Base-by-base conservation (phyloP, 2,329 filamentous ascomycete genomes). In the Fusarium continuum region DNA sequence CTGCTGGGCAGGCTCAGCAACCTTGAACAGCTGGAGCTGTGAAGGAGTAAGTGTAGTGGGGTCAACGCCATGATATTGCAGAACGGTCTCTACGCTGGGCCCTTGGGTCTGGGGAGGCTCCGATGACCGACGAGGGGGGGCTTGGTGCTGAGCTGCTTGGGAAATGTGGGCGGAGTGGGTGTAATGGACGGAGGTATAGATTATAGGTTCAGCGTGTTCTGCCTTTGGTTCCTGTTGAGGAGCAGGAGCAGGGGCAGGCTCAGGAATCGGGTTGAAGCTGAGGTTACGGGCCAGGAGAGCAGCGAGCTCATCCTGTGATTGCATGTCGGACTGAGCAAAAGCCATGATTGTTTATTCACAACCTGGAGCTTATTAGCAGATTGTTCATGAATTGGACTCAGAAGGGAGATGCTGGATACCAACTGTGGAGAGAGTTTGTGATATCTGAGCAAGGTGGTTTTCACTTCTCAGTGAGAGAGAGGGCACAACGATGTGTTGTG, bases 121-220 rank as follows among this genome's bases (percentile, higher is more conserved):
- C 13, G 82, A 87, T 19, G 81, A 82, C 17, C 78, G 80, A 45
- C 81, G 77, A 55, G 78, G 77, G 2, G 75, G 70, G 23, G 80
- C 76, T 55, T 74, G 73, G 34, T 75, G 69, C 39, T 72, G 70
- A 58, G 64, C 72, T 57, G 63, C 70, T 39, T 73, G 60, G 17
- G 66, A 61, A 25, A 71, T 73, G 73, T 96, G 91, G 38, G 89
- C 81, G 8, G 91, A 92, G 73, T 93, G 92, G 64, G 90, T 89
- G 75, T 96, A 96, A 75, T 96, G 92, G 72, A 91, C 89, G 9
- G 91, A 91, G 67, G 84, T 88, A 78, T 95, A 96, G 61, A 85
- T 81, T 62, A 91, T 88, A 41, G 77, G 79, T 53, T 77, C 76
- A 38, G 71, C 61, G 26, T 73, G 70, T 47, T 69, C 72, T 51